Evolutionary conservation across 305 asterid genomes (phyloP).

Genomic region (Euphrasia arctica): DNA sequence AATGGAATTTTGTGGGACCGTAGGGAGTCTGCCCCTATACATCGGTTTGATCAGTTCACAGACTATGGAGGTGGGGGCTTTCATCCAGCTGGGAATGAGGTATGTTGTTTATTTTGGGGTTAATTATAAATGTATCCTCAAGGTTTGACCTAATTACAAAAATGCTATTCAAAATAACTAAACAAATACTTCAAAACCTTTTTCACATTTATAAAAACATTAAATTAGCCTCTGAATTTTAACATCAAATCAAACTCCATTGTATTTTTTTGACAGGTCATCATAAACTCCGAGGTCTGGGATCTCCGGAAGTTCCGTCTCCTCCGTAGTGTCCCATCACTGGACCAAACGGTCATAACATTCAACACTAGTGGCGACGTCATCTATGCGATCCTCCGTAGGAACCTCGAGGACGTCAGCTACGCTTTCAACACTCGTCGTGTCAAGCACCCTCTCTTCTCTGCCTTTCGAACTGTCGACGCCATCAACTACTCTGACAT

Average conservation of each 20-base stretch:
- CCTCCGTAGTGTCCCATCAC: constrained; percentile 82
- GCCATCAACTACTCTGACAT: constrained; percentile 93
- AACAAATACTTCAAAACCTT: too few species aligned
- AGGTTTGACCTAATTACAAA: neutral
- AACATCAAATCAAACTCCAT: too few species aligned
- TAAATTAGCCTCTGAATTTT: too few species aligned
- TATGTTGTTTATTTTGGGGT: constrained; percentile 24
- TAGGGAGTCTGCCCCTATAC: constrained; percentile 66
- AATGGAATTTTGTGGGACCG: constrained; percentile 97
- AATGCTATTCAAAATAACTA: neutral
- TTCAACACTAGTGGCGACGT: constrained; percentile 93
- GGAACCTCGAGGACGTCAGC: constrained; percentile 95
- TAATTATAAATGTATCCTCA: neutral
- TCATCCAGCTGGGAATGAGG: constrained; percentile 99
- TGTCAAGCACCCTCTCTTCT: constrained; percentile 83
- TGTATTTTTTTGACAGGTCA: constrained; percentile 60
- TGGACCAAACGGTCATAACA: constrained; percentile 84
- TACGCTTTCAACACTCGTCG: constrained; percentile 84
- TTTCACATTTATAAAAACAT: too few species aligned
- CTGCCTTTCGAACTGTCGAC: constrained; percentile 96
- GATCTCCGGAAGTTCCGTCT: constrained; percentile 93
- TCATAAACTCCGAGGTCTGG: constrained; percentile 97
- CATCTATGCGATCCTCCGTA: constrained; percentile 83
- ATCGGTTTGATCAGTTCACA: constrained; percentile 85
- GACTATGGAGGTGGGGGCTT: constrained; percentile 99